Base-by-base conservation (phyloP, 306 rosid genomes). In the Begonia loranthoides region DNA sequence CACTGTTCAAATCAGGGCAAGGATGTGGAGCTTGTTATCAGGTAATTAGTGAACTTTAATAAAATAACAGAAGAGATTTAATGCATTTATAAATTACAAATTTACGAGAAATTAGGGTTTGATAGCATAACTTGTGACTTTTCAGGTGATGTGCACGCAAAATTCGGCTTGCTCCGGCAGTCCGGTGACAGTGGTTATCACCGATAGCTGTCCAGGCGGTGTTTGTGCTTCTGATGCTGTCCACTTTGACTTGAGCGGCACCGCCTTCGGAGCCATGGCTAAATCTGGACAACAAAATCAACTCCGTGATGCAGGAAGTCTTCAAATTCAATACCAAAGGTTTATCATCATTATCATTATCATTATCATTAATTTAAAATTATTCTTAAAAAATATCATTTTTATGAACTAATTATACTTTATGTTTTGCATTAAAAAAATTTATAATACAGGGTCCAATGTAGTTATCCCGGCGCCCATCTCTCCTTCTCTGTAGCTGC, bases 201-300 rank as follows among this genome's bases (percentile, higher is more conserved):
- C 90, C 0, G 97, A 89, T 67, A 73, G 73, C 51, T 84, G 95
- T 49, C 85, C 70, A 0, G 87, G 76, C 2, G 71, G 71, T 15
- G 17, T 56, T 0, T 84, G 94, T 41, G 74, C 68, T 5, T 59
- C 81, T 4, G 64, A 75, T 22, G 5, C 70, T 4, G 72, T 62
- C 70, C 93, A 79, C 50, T 89, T 89, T 52, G 97, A 89, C 62
- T 62, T 89, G 58, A 89, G 97, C 34, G 95, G 95, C 13, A 66
- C 53, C 48, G 82, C 97, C 14, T 84, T 84, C 56, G 87, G 95
- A 9, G 82, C 90, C 71, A 82, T 89, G 97, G 97, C 97, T 6
- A 9, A 12, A 38, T 55, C 82, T 10, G 85, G 90, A 5, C 55
- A 60, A 10, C 79, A 59, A 16, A 56, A 50, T 16, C 46, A 57